Evolutionary conservation across 2,329 filamentous ascomycete species (phyloP).

Genomic region (Trichoderma lentiforme): DNA sequence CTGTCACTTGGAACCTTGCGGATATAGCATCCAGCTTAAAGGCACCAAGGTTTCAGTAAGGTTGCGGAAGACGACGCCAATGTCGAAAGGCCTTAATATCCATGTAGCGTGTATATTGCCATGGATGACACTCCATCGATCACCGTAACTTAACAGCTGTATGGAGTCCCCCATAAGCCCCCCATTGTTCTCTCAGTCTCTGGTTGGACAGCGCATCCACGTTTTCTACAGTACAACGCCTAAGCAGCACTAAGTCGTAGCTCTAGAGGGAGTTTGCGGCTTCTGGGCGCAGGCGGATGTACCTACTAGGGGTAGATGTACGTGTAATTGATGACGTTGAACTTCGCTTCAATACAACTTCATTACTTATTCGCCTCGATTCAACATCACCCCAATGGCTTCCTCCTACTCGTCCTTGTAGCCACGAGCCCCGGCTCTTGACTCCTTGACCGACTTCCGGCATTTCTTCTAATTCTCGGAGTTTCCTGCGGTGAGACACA

Average conservation of each 20-base stretch:
- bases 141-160: background rate
- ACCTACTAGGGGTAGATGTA: background rate
- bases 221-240: background rate
- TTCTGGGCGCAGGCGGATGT: background rate
- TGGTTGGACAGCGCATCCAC: background rate
- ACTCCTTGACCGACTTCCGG: background rate
- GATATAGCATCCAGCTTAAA: background rate
- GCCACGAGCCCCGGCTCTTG: constrained; percentile 7
- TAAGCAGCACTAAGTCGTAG: background rate
- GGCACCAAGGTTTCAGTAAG: background rate
- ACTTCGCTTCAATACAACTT: background rate
- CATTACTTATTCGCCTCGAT: background rate
- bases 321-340: constrained; percentile 13
- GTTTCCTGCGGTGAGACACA: background rate
- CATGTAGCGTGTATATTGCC: background rate
- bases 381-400: constrained; percentile 14
- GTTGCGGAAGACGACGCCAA: background rate
- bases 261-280: background rate
- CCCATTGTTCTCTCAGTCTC: background rate
- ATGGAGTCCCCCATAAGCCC: background rate
- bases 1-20: background rate
- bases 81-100: background rate
- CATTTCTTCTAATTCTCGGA: background rate
- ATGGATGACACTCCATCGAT: background rate
- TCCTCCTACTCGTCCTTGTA: background rate